Percentiles rank a stretch among this genome's conserved stretches.
Conservation (phyloP, 2,329 filamentous ascomycete species). For the Pyrenophora seminiperda region DNA sequence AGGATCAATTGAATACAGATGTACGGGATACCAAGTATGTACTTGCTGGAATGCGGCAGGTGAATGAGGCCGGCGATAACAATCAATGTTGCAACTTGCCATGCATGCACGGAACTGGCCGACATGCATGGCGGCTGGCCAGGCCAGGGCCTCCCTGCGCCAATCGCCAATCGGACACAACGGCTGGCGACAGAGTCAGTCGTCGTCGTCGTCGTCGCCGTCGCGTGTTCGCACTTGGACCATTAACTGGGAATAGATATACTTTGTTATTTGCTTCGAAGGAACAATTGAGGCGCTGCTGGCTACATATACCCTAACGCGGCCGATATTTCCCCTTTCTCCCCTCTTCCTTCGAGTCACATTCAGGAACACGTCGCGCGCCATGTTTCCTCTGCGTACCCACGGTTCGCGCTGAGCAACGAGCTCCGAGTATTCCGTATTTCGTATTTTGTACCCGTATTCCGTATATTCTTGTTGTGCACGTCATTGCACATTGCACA, state of each 20-base stretch:
- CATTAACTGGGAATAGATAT: neutral
- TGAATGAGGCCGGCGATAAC: slow-evolving; percentile 12
- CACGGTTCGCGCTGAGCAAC: too few species aligned
- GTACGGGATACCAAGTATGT: too few species aligned
- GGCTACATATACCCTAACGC: neutral
- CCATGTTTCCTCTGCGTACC: too few species aligned
- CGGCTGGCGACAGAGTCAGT: neutral
- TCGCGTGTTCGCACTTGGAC: neutral
- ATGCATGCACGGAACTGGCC: neutral
- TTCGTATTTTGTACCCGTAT: too few species aligned
- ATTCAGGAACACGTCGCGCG: too few species aligned
- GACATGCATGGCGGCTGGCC: slow-evolving; percentile 1
- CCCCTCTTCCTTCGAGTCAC: too few species aligned
- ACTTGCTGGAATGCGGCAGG: slow-evolving; percentile 15
- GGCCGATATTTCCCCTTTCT: too few species aligned
- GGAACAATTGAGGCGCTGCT: neutral
- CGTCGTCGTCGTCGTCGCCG: neutral
- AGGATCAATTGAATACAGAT: too few species aligned
- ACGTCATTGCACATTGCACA: slow-evolving; percentile 19
- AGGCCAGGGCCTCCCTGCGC: slow-evolving; percentile 7
- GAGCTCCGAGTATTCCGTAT: too few species aligned
- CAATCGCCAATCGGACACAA: slow-evolving; percentile 17
- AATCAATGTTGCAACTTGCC: neutral
- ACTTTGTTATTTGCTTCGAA: slow-evolving; percentile 9
- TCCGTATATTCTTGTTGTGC: neutral